phyloP scores from a whole-genome alignment of 495 filamentous ascomycete species.

The Antarctomyces pellizariae region DNA sequence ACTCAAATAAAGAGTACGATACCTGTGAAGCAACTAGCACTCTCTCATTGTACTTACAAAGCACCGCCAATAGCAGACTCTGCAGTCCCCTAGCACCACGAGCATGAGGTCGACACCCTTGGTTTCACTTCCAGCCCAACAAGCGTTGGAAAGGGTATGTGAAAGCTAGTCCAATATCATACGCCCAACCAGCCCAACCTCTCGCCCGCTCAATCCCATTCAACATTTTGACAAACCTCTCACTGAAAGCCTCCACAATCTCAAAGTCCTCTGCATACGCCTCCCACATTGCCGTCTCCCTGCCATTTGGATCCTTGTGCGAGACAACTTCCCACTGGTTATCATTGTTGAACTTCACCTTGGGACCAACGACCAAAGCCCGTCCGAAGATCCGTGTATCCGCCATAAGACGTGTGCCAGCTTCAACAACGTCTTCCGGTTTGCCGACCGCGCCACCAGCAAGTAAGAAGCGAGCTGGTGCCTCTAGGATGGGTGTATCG shows the following conservation, averaged over 20 bases:
- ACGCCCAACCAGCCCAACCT: constrained; percentile 25
- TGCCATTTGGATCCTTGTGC: constrained; percentile 9
- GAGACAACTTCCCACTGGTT: constrained; percentile 18
- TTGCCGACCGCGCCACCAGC: constrained; percentile 27
- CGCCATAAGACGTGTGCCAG: constrained; percentile 21
- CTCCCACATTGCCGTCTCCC: constrained; percentile 27
- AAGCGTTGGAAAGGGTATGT: constrained; percentile 7
- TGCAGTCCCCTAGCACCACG: too few relatives aligned
- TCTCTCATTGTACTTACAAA: too few relatives aligned
- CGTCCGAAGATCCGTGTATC: constrained; percentile 26
- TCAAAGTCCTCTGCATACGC: constrained; percentile 32
- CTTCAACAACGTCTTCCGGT: constrained; percentile 31
- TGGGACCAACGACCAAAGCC: constrained; percentile 30
- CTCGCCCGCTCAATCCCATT: constrained; percentile 20
- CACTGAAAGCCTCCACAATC: constrained; percentile 24
- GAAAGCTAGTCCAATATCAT: constrained; percentile 20
- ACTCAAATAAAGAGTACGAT: too few relatives aligned
- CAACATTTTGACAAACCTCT: constrained; percentile 21
- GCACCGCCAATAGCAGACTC: too few relatives aligned
- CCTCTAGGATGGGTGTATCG: constrained; percentile 30
- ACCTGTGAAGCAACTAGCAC: too few relatives aligned
- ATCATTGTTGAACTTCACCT: constrained; percentile 16
- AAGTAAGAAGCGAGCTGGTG: constrained; percentile 19
- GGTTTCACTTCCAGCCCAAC: too few relatives aligned
- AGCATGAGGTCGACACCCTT: too few relatives aligned